Conservation (phyloP, 176 grass and related monocot species). For the Oropetium thomaeum region DNA sequence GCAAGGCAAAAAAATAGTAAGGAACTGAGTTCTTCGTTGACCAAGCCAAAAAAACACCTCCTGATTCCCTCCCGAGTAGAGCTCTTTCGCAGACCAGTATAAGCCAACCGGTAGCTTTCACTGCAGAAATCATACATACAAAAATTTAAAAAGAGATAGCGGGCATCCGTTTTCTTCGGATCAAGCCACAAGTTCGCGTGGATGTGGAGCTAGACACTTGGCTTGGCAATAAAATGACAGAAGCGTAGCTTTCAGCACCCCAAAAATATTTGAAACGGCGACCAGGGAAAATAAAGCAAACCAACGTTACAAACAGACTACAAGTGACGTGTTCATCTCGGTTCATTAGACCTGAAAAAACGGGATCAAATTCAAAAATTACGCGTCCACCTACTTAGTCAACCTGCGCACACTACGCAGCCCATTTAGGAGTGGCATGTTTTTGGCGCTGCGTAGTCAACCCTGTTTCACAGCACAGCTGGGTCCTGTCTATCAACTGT, state of each 20-base stretch:
- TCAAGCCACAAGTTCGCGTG: conserved; percentile 13
- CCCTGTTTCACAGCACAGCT: neutral
- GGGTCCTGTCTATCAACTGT: neutral
- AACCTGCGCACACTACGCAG: neutral
- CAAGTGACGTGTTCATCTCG: conserved; percentile 17
- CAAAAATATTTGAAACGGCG: neutral
- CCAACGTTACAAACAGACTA: neutral
- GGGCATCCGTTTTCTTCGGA: conserved; percentile 11
- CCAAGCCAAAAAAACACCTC: conserved; percentile 28
- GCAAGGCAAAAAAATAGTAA: conserved; percentile 4
- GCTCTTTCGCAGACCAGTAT: conserved; percentile 17
- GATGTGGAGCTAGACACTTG: conserved; percentile 12
- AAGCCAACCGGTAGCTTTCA: conserved; percentile 29
- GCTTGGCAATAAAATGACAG: conserved; percentile 14
- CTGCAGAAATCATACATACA: conserved; percentile 29
- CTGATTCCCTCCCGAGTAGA: conserved; percentile 10
- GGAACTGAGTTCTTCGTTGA: conserved; percentile 31
- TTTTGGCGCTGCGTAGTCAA: conserved; percentile 31
- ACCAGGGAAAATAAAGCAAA: neutral
- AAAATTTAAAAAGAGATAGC: neutral
- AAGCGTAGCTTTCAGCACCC: conserved; percentile 28
- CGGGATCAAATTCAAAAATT: neutral
- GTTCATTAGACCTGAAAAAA: conserved; percentile 4
- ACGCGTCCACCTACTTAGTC: neutral
- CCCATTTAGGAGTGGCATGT: conserved; percentile 15